Evolutionary conservation across 2,329 filamentous ascomycete genomes (phyloP), one percentile per base, ranked within the genome.

Genomic region (Trichoderma endophyticum): DNA sequence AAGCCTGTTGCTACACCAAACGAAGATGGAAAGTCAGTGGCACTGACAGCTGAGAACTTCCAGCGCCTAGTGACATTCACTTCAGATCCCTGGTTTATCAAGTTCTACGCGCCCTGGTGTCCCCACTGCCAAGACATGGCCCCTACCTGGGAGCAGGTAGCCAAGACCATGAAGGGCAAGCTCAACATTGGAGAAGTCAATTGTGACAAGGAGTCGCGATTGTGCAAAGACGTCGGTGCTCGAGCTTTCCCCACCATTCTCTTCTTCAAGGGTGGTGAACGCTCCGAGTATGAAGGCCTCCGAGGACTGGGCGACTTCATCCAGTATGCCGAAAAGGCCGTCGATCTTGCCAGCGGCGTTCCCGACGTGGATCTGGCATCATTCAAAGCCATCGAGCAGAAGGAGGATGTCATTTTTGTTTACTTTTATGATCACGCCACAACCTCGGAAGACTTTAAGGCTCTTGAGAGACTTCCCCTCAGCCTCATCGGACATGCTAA

Each of bases 381-480:
- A 4, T 94, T 99, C 78, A 91, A 92, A 80, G 90, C 91, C 73
- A 85, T 99, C 77, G 95, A 99, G 81, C 88, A 96, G 84, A 95
- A 92, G 74, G 94, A 98, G 77, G 95, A 98, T 73, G 96, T 99
- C 73, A 92, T 98, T 70, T 99, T 99, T 81, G 84, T 97, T 75
- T 99, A 98, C 84, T 97, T 98, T 82, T 99, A 98, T 82, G 96
- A 99, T 79, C 91, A 97, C 76, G 96, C 96, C 14, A 98, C 95
- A 2, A 97, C 94, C 0, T 91, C 87, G 57, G 96, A 99, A 82
- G 96, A 99, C 79, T 97, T 99, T 78, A 86, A 88, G 76, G 95
- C 95, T 26, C 85, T 99, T 57, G 94, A 98, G 74, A 90, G 94
- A 51, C 84, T 99, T 36, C 93, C 94, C 18, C 86, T 98, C 70